Evolutionary conservation across 768 basidiomycete species (phyloP), one percentile per base, ranked within the genome.

Genomic region (Leccinum pellstonianum): DNA sequence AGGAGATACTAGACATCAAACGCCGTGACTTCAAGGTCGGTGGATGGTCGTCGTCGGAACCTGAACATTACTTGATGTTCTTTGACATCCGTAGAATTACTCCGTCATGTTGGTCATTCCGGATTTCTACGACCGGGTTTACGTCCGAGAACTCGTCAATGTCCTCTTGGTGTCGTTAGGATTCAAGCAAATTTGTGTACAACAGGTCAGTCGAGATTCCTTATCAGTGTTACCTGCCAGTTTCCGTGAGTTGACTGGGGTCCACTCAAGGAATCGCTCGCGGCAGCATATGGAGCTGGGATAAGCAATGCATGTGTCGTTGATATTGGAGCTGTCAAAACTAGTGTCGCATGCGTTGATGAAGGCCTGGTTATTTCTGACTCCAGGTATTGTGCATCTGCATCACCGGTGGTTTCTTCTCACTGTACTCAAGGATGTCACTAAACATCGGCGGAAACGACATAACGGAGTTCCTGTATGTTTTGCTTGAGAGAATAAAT

Each of bases 231-330:
- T 38, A 23, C 8, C 17, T 15, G 25, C 25, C n/a, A 17, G 35
- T 25, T 27, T n/a, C n/a, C 12, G 10, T 29, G 12, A 29, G 23
- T 27, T 46, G 19, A 55, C 15, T 17, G 50, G 15, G 33, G 33
- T 41, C 17, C 8, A 47, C 4, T 59, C 15, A 62, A 97, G 93
- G 95, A 97, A 79, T 90, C 93, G 4, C 79, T 96, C 43, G 91
- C 92, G 35, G 94, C 95, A 4, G 93, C 93, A 1, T 98, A 95
- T 70, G 95, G 95, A 21, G 95, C 96, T 7, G 96, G 96, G 7
- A 87, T 98, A 54, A 93, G 93, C 0, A 90, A 87, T 66, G 97
- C 95, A 11, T 98, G 97, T 68, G 92, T 99, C 5, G 91, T 99
- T 37, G 93, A 99, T 71, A 88, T 98, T 54, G 97, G 97, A 3